Conservation (phyloP, 2,329 filamentous ascomycete species). For the Fusarium sp. region DNA sequence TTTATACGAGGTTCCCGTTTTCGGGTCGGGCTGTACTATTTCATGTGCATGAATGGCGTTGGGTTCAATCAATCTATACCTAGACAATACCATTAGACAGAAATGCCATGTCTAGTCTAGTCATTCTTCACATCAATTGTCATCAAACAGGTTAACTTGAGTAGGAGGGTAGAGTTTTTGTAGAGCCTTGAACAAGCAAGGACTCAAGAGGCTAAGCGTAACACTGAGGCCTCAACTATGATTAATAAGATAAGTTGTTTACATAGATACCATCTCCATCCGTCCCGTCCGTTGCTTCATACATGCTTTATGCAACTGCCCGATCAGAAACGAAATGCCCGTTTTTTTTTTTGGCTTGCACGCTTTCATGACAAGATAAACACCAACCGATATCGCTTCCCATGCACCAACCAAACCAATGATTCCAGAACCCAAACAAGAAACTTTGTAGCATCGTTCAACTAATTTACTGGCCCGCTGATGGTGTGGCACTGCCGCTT, state of each 20-base stretch:
- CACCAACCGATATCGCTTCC: slow-evolving; percentile 18
- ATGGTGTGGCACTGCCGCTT: slow-evolving; percentile 54
- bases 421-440: slow-evolving; percentile 23
- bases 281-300: slow-evolving; percentile 16
- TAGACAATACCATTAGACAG: slow-evolving; percentile 35
- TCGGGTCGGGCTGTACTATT: slow-evolving; percentile 24
- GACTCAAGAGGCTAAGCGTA: slow-evolving; percentile 19
- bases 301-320: slow-evolving; percentile 31
- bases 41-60: slow-evolving; percentile 44
- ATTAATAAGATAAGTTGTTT: slow-evolving; percentile 36
- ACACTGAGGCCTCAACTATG: slow-evolving; percentile 17
- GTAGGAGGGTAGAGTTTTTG: slow-evolving; percentile 20
- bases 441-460: background rate
- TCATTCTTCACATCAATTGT: background rate
- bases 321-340: slow-evolving; percentile 22
- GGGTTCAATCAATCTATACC: slow-evolving; percentile 28
- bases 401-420: slow-evolving; percentile 19
- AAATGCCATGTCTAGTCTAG: slow-evolving; percentile 15
- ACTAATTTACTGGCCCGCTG: slow-evolving; percentile 41
- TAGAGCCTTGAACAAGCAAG: slow-evolving; percentile 29
- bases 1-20: slow-evolving; percentile 4
- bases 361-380: slow-evolving; percentile 32
- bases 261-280: slow-evolving; percentile 14
- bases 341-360: slow-evolving; percentile 25
- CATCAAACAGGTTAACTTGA: background rate